Conservation (phyloP, 306 rosid genomes). For the Psophocarpus tetragonolobus region DNA sequence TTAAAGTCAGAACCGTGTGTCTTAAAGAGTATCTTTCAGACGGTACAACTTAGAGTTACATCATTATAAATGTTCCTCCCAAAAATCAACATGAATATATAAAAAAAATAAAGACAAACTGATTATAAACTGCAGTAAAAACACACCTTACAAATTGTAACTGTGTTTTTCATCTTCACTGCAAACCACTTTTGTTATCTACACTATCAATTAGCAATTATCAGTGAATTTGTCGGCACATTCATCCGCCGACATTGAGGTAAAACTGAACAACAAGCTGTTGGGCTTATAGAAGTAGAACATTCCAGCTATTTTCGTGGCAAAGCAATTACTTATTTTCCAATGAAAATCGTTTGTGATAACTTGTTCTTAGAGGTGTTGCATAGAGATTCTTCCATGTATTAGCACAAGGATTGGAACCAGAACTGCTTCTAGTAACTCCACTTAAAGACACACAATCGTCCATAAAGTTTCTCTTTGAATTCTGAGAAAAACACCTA, state of each 20-base stretch:
- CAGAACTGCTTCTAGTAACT: slow-evolving; percentile 58
- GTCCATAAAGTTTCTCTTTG: slow-evolving; percentile 46
- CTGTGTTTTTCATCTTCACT: slow-evolving; percentile 12
- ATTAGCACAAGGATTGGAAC: slow-evolving; percentile 53
- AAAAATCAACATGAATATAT: background rate
- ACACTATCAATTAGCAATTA: slow-evolving; percentile 19
- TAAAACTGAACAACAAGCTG: slow-evolving; percentile 56
- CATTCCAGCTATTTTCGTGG: slow-evolving; percentile 13
- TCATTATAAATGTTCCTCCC: background rate
- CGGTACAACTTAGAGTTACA: background rate
- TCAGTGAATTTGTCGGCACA: background rate
- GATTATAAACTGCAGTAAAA: background rate
- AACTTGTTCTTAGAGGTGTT: slow-evolving; percentile 44
- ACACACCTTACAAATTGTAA: slow-evolving; percentile 1
- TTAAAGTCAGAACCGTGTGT: background rate
- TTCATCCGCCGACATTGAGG: slow-evolving; percentile 3
- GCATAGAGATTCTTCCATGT: slow-evolving; percentile 52
- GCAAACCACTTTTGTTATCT: slow-evolving; percentile 29
- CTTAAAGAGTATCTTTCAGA: background rate
- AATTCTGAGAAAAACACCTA: slow-evolving; percentile 40
- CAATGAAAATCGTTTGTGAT: slow-evolving; percentile 25
- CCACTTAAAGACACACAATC: slow-evolving; percentile 49
- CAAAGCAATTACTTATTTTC: slow-evolving; percentile 26
- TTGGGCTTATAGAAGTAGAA: slow-evolving; percentile 41
- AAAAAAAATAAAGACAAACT: background rate